These are phyloP conservation scores for Nicotiana undulata DNA, from an alignment of 257 asterid genomes.

Conservation along the genomic window DNA sequence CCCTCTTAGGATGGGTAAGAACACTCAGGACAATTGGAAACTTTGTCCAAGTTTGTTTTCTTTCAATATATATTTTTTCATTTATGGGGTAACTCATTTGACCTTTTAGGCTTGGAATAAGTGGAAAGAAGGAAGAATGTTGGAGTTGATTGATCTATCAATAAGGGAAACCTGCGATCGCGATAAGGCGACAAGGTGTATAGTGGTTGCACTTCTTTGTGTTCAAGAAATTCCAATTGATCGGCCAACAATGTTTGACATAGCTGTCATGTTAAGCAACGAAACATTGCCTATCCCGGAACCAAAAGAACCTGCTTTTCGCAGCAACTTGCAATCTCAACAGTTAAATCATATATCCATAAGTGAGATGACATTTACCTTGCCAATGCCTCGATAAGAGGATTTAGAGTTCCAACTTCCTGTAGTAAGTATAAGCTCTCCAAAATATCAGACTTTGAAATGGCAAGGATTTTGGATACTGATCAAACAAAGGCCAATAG, in stretches of 20 bases:
- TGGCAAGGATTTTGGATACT: conserved; percentile 10
- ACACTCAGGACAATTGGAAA: neutral
- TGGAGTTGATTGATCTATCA: conserved; percentile 14
- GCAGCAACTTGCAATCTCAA: neutral
- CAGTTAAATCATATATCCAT: neutral
- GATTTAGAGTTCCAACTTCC: neutral
- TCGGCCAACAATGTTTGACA: conserved; percentile 24
- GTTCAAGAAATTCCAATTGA: conserved; percentile 22
- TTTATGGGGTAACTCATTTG: neutral
- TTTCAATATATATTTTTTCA: neutral
- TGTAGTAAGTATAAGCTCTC: neutral
- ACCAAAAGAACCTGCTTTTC: conserved; percentile 22
- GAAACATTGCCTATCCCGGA: conserved; percentile 8
- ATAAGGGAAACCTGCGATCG: conserved; percentile 3
- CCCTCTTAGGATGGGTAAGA: conserved; percentile 25
- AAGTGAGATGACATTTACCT: neutral
- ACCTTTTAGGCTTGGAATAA: conserved; percentile 21
- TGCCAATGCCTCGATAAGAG: neutral
- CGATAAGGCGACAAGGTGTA: neutral
- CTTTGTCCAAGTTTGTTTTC: neutral
- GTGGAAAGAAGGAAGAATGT: conserved; percentile 17
- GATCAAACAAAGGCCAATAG: conserved; percentile 9
- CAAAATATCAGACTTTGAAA: conserved; percentile 17
- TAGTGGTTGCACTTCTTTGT: conserved; percentile 22
- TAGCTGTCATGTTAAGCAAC: conserved; percentile 16